phyloP scores from a whole-genome alignment of 83 land plant genomes.

The Isoetes engelmannii region DNA sequence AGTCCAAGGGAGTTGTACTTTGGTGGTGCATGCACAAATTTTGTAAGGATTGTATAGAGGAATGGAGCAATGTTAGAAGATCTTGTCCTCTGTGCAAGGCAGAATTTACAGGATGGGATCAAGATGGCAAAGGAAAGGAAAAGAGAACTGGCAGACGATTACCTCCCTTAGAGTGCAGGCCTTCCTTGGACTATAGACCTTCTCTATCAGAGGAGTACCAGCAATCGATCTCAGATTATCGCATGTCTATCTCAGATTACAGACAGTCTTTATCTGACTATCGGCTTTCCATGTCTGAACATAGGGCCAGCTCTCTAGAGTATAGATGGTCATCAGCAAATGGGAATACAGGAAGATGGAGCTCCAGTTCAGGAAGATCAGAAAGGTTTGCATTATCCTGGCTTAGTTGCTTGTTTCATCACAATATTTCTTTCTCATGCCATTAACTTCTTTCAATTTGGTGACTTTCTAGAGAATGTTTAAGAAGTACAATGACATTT shows the following conservation, averaged over 20 bases:
- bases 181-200: background rate
- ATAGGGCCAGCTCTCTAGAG: no score
- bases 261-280: constrained; percentile 12
- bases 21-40: constrained; percentile 28
- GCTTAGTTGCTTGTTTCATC: no score
- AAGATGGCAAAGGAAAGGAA: constrained; percentile 10
- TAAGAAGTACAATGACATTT: constrained; percentile 35
- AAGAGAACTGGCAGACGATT: constrained; percentile 4
- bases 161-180: background rate
- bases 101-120: constrained; percentile 19
- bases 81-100: constrained; percentile 31
- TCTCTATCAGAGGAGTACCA: constrained; percentile 5
- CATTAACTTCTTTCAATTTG: constrained; percentile 14
- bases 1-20: constrained; percentile 23
- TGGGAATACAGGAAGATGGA: no score
- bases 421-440: no score
- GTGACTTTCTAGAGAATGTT: constrained; percentile 21
- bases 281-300: no score
- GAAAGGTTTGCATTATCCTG: no score
- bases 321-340: no score
- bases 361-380: no score
- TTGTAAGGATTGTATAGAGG: constrained; percentile 28
- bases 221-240: constrained; percentile 7
- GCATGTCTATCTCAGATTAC: constrained; percentile 5
- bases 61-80: constrained; percentile 24